These are phyloP conservation scores for Parastagonospora avenae DNA, from an alignment of 2,329 filamentous ascomycete species.

Conservation along the genomic window DNA sequence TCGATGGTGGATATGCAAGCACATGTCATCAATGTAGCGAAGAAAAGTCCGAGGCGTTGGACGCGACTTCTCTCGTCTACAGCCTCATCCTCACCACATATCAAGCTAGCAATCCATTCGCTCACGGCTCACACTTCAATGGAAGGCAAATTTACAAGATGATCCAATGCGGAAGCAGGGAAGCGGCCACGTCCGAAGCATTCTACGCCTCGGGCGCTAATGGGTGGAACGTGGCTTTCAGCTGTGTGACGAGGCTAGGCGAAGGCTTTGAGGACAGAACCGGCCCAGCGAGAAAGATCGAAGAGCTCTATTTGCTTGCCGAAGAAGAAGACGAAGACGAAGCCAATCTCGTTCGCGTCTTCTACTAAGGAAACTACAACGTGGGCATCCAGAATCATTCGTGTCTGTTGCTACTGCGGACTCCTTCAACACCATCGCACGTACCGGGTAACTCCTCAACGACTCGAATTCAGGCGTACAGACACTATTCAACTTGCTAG, in stretches of 20 bases:
- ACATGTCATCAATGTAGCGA: conserved; percentile 34
- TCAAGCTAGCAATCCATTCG: conserved; percentile 22
- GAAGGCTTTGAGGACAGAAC: conserved; percentile 27
- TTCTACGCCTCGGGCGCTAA: conserved; percentile 36
- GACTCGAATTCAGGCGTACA: too few relatives aligned
- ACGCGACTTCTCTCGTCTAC: conserved; percentile 29
- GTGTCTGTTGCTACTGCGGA: too few relatives aligned
- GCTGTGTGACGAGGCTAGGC: conserved; percentile 33
- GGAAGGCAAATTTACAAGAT: conserved; percentile 38
- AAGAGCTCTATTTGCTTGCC: conserved; percentile 32
- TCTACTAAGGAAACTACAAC: conserved; percentile 27
- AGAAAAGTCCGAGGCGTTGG: conserved; percentile 31
- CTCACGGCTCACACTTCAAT: conserved; percentile 11
- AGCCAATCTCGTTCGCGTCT: conserved; percentile 27
- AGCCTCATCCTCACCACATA: conserved; percentile 31
- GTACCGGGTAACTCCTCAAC: too few relatives aligned
- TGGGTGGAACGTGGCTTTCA: conserved; percentile 40
- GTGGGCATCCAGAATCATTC: too few relatives aligned
- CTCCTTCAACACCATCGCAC: too few relatives aligned
- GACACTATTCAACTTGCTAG: too few relatives aligned
- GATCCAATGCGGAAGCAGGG: conserved; percentile 38
- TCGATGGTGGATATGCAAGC: conserved; percentile 14
- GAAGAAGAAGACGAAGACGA: conserved; percentile 25
- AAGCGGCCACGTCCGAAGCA: conserved; percentile 34
- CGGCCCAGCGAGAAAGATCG: conserved; percentile 23